These are phyloP conservation scores for Iberis pinnata DNA, from an alignment of 345 rosid genomes.

Conservation along the genomic window DNA sequence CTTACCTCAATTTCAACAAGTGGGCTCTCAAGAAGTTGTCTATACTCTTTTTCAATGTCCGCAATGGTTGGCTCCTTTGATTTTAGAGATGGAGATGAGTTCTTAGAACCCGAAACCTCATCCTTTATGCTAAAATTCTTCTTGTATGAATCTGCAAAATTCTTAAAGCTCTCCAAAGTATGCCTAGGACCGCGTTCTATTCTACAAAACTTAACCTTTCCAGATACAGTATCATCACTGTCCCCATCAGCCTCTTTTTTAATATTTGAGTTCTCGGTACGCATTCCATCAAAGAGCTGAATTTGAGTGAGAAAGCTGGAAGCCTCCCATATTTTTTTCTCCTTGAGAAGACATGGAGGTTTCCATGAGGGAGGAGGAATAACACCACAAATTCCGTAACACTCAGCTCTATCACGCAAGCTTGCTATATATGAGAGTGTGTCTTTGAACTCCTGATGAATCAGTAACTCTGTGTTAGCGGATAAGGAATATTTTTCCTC, in stretches of 20 bases:
- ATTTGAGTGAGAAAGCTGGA: conserved; percentile 37
- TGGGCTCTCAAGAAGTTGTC: conserved; percentile 48
- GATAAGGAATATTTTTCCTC: conserved; percentile 4
- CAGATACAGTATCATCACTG: conserved; percentile 19
- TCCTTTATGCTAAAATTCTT: conserved; percentile 34
- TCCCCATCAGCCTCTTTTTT: conserved; percentile 29
- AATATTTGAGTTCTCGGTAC: conserved; percentile 20
- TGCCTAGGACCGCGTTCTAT: conserved; percentile 35
- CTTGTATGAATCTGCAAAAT: conserved; percentile 42
- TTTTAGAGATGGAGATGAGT: conserved; percentile 18
- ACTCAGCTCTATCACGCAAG: conserved; percentile 44
- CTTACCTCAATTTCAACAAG: conserved; percentile 51
- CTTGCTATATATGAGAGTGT: conserved; percentile 51
- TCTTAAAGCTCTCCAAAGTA: conserved; percentile 49
- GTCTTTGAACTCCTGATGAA: conserved; percentile 61
- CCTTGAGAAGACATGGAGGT: conserved; percentile 46
- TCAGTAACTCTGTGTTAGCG: conserved; percentile 14
- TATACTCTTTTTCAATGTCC: conserved; percentile 54
- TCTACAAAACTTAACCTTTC: conserved; percentile 27
- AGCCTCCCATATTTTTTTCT: conserved; percentile 41
- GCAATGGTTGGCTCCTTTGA: conserved; percentile 34
- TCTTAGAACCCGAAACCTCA: conserved; percentile 16
- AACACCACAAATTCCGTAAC: conserved; percentile 66
- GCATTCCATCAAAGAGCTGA: conserved; percentile 45
- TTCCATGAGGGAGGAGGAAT: conserved; percentile 74